A percentile compares a stretch with the other conserved stretches of the same genome.
Conservation (phyloP, 2,329 filamentous ascomycete genomes). For the Alternaria infectoria region DNA sequence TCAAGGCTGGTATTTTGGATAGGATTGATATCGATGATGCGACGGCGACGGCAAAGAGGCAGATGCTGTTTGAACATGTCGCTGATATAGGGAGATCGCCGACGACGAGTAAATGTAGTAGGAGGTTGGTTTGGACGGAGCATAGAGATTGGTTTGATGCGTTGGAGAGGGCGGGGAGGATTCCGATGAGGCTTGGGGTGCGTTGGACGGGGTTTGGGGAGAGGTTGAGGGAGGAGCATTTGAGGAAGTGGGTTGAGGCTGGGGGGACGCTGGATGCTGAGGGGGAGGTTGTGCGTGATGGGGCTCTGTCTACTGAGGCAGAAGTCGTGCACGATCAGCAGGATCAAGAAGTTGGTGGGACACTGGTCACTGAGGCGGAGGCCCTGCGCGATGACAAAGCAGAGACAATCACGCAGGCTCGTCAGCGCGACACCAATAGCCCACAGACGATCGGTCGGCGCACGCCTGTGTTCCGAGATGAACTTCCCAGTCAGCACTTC, state of each 20-base stretch:
- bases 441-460: neutral
- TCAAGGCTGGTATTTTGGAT: slow-evolving; percentile 8
- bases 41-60: neutral
- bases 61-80: slow-evolving; percentile 29
- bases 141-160: slow-evolving; percentile 26
- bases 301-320: neutral
- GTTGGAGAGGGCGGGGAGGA: slow-evolving; percentile 29
- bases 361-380: neutral
- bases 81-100: slow-evolving; percentile 13
- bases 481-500: too few relatives aligned
- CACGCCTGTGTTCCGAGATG: neutral
- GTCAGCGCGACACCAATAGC: neutral
- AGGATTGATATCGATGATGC: neutral
- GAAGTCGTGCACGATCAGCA: neutral
- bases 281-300: neutral
- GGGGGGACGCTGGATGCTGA: neutral
- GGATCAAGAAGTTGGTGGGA: neutral
- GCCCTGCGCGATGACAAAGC: neutral
- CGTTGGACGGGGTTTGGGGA: slow-evolving; percentile 15
- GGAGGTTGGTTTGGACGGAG: slow-evolving; percentile 18
- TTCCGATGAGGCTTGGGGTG: slow-evolving; percentile 35
- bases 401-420: neutral
- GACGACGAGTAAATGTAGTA: neutral
- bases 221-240: slow-evolving; percentile 1
- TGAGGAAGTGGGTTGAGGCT: neutral